Base-by-base conservation (phyloP, 2,329 filamentous ascomycete species). In the Nemania sp. region DNA sequence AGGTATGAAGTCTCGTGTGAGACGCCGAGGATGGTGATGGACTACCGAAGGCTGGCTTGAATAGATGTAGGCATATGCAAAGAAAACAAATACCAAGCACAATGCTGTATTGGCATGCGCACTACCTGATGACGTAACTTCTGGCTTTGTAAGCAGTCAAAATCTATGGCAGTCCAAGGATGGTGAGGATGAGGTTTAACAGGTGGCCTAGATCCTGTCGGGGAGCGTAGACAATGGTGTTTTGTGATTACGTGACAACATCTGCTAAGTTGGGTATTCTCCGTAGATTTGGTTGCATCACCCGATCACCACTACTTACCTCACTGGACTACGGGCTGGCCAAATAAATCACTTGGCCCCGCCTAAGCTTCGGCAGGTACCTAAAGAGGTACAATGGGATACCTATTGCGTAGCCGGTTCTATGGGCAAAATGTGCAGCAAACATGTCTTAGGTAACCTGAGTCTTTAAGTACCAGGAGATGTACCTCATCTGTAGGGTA, bases 201-300 rank as follows among this genome's bases (percentile, higher is more conserved):
- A 53, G 41, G 24, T 43, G 43, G 57, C 38, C 57, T 47, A 26
- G 41, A 45, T 55, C 38, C 18, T 13, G 45, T 64, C 57, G 68
- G 68, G 67, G 64, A 59, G 67, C 61, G 72, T 67, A 62, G 69
- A 67, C 66, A 49, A 43, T 67, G 64, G 64, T 74, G 73, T 74
- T 73, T 70, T 68, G 66, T 71, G 63, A 71, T 72, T 69, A 68
- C 68, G 70, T 74, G 70, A 72, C 70, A 62, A 61, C 64, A 35
- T 60, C 24, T 55, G 45, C 56, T 59, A 43, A 43, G 58, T 57
- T 65, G 53, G 61, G 58, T 63, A 51, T 22, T 53, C 8, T 53
- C 27, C 26, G 41, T 43, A n/a, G 38, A 35, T 65, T 52, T 52
- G 38, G 45, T 68, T 64, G 45, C 66, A 68, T 64, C 61, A 64